Percentiles rank a stretch among this genome's conserved stretches.
Evolutionary conservation across 805 yeast genomes (phyloP).

Genomic region (Starmerella tilneyi): DNA sequence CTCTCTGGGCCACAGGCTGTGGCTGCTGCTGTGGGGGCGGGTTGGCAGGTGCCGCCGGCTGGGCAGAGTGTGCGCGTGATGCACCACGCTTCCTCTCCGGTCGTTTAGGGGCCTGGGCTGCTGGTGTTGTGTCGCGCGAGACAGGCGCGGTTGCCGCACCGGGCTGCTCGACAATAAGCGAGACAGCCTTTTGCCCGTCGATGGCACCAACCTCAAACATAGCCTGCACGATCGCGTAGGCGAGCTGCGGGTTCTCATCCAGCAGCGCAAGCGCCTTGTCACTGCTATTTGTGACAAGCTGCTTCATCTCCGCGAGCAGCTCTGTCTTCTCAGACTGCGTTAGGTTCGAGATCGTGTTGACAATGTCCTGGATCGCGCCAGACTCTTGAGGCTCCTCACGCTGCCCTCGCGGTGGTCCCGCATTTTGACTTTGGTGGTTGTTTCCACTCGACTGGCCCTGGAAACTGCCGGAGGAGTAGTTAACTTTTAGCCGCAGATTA

Average conservation of each 20-base stretch:
- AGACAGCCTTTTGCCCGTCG: constrained; percentile 25
- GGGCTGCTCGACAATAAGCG: constrained; percentile 17
- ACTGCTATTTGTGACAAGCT: constrained; percentile 49
- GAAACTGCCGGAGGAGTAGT: constrained; percentile 28
- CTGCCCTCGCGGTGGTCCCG: constrained; percentile 31
- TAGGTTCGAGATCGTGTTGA: constrained; percentile 19
- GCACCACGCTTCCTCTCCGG: constrained; percentile 1
- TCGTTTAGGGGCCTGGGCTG: constrained; percentile 14
- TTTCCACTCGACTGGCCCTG: constrained; percentile 9
- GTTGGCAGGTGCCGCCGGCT: neutral
- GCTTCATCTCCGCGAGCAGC: constrained; percentile 48
- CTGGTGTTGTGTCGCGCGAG: constrained; percentile 20
- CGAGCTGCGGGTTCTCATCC: constrained; percentile 64
- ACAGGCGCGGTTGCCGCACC: neutral
- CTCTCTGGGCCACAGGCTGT: constrained; percentile 12
- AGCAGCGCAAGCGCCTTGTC: constrained; percentile 50
- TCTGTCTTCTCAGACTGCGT: constrained; percentile 37
- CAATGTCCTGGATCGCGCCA: constrained; percentile 22
- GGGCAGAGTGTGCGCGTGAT: neutral
- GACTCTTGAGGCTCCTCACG: constrained; percentile 12
- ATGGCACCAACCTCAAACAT: constrained; percentile 37
- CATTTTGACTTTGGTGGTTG: neutral
- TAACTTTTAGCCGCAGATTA: constrained; percentile 59
- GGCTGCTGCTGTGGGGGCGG: constrained; percentile 3
- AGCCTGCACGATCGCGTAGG: constrained; percentile 72